Base-by-base conservation (phyloP, 768 basidiomycete species). In the Pleurotus eryngii region DNA sequence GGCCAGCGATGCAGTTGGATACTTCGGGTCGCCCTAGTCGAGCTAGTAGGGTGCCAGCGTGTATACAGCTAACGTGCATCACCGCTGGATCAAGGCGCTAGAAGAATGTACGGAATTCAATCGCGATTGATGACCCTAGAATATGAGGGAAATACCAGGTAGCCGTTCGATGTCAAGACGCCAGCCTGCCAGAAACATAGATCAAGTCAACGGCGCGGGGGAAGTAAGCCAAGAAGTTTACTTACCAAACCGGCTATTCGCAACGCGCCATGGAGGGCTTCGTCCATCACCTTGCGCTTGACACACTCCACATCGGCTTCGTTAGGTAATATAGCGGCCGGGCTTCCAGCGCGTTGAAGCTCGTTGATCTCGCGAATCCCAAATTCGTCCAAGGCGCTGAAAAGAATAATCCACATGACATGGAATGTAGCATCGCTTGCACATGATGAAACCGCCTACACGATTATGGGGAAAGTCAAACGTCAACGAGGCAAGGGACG, bases 401-500 rank as follows among this genome's bases (percentile, higher is more conserved):
- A 89, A 3, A 94, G 71, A 42, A 86, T 83, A 59, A 95, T 85
- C 92, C 92, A 96, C 84, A 95, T 88, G 63, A 89, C 83, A 72
- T 97, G 94, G 68, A 90, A 95, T 26, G 89, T 92, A 26, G 91
- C 90, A 67, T 95, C 90, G 65, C 89, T 91, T 17, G 89, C 88
- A 62, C 89, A 89, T 74, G 76, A 76, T 49, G 76, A 76, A 30
- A 79, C 78, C 43, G 77, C 78, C 79, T 83, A 57, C 9, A 35
- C 30, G 11, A 35, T 35, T 11, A 9, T 9, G 18, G 56, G 56
- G 59, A 42, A 22, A 11, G 22, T 54, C 17, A 6, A 14, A 46
- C 56, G 56, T 49, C 24, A 55, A 54, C 60, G 53, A 57, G 48
- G 37, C 49, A 7, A 60, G 35, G 30, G 12, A 2, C 46, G 53